A percentile compares a stretch with the other conserved stretches of the same genome.
Evolutionary conservation across 139 green algal species (phyloP).

Genomic region (Chlamydomonas incerta): DNA sequence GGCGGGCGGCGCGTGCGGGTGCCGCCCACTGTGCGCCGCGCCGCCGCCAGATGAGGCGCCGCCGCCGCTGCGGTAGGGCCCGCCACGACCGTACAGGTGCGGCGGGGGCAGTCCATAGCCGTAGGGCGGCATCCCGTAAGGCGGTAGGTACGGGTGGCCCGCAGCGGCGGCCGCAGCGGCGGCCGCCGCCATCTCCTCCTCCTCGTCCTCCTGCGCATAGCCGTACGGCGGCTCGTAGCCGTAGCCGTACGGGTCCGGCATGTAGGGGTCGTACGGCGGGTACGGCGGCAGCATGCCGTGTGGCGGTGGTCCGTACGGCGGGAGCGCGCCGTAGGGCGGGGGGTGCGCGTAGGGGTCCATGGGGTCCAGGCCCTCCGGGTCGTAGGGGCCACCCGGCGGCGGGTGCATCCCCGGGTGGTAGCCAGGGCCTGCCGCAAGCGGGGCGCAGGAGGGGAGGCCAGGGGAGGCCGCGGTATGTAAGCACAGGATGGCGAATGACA

Average conservation of each 20-base stretch:
- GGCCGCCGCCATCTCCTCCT: slow-evolving; percentile 17
- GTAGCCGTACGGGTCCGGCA: background rate
- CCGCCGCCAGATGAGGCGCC: too few relatives aligned
- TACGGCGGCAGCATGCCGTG: too few relatives aligned
- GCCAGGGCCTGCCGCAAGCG: background rate
- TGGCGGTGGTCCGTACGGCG: slow-evolving; percentile 5
- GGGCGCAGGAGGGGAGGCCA: too few relatives aligned
- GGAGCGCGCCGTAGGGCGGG: background rate
- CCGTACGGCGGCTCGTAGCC: background rate
- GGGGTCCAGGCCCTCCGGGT: background rate
- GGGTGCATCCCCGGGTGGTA: background rate
- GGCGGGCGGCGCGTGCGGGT: too few relatives aligned
- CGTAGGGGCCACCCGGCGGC: background rate
- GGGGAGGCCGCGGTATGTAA: too few relatives aligned
- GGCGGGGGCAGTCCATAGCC: background rate
- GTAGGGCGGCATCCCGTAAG: background rate
- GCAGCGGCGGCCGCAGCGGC: background rate
- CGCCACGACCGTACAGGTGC: too few relatives aligned
- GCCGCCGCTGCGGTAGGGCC: too few relatives aligned
- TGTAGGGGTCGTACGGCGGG: background rate
- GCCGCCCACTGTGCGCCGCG: too few relatives aligned
- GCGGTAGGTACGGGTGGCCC: slow-evolving; percentile 6
- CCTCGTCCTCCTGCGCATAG: background rate
- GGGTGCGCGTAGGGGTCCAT: slow-evolving; percentile 12
- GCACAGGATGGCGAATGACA: too few relatives aligned